Evolutionary conservation across 2,329 filamentous ascomycete genomes (phyloP).

Genomic region (Fusarium armeniacum): DNA sequence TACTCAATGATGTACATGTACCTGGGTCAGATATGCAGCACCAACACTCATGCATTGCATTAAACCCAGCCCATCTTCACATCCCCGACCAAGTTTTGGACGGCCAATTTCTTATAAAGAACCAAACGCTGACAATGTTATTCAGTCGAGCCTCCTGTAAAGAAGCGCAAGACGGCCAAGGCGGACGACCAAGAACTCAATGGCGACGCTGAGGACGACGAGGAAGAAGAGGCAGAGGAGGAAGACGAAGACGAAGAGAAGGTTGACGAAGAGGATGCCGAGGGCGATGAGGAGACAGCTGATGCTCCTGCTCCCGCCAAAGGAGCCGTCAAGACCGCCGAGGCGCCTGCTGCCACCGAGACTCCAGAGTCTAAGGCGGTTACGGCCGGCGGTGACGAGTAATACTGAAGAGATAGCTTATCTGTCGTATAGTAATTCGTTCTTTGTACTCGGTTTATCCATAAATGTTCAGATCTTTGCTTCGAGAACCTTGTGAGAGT

Average conservation of each 20-base stretch:
- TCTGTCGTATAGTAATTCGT: slow-evolving; percentile 31
- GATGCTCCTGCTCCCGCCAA: slow-evolving; percentile 43
- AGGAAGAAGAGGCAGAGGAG: slow-evolving; percentile 55
- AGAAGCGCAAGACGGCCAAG: slow-evolving; percentile 65
- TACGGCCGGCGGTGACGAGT: slow-evolving; percentile 51
- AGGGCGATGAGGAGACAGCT: slow-evolving; percentile 48
- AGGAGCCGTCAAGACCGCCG: slow-evolving; percentile 42
- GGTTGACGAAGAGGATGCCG: slow-evolving; percentile 48
- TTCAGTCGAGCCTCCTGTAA: slow-evolving; percentile 56
- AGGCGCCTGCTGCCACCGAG: slow-evolving; percentile 43
- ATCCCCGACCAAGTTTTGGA: neutral
- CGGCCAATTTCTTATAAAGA: neutral
- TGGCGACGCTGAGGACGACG: slow-evolving; percentile 54
- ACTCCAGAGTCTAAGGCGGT: slow-evolving; percentile 51
- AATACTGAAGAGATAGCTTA: slow-evolving; percentile 14
- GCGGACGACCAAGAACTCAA: slow-evolving; percentile 52
- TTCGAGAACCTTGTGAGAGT: neutral
- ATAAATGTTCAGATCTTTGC: neutral
- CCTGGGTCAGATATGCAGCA: slow-evolving; percentile 13
- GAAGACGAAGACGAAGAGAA: slow-evolving; percentile 52
- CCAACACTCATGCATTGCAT: neutral
- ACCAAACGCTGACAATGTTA: slow-evolving; percentile 6
- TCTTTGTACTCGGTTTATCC: slow-evolving; percentile 6
- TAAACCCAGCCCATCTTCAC: neutral
- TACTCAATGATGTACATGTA: slow-evolving; percentile 42